A percentile compares a stretch with the other conserved stretches of the same genome.
phyloP scores from a whole-genome alignment of 768 basidiomycete species.

The Flagelloscypha sp. region DNA sequence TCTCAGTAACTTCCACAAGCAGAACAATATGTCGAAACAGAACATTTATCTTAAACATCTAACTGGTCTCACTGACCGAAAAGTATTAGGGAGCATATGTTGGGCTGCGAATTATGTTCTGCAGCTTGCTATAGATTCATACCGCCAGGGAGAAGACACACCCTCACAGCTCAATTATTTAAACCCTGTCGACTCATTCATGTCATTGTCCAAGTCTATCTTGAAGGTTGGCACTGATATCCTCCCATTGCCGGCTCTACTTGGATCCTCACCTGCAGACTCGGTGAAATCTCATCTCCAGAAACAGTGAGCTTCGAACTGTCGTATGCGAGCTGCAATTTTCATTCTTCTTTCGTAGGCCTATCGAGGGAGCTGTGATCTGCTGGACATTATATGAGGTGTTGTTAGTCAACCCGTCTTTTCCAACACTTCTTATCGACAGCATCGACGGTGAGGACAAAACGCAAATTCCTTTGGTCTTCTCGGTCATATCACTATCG shows the following conservation, averaged over 20 bases:
- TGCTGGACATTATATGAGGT: conserved; percentile 59
- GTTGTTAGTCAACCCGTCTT: conserved; percentile 39
- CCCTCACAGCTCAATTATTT: too few relatives aligned
- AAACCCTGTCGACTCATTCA: too few relatives aligned
- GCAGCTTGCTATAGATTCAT: too few relatives aligned
- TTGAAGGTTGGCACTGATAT: conserved; percentile 15
- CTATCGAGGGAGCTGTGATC: conserved; percentile 50
- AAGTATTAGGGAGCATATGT: conserved; percentile 48
- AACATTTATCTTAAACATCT: conserved; percentile 58
- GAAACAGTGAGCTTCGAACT: too few relatives aligned
- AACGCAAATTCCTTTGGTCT: conserved; percentile 24
- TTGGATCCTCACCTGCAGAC: too few relatives aligned
- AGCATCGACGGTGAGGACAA: conserved; percentile 15
- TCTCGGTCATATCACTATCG: conserved; percentile 46
- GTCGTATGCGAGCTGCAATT: too few relatives aligned
- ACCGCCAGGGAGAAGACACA: too few relatives aligned
- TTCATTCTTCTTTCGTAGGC: too few relatives aligned
- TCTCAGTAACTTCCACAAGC: conserved; percentile 65
- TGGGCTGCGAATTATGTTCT: conserved; percentile 49
- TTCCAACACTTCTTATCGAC: conserved; percentile 40
- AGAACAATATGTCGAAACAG: conserved; percentile 58
- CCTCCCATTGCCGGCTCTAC: too few relatives aligned
- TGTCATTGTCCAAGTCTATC: conserved; percentile 21
- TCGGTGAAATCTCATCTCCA: too few relatives aligned
- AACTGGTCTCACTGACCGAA: conserved; percentile 35